Evolutionary conservation across 257 asterid genomes (phyloP).

Genomic region (Mitragyna speciosa): DNA sequence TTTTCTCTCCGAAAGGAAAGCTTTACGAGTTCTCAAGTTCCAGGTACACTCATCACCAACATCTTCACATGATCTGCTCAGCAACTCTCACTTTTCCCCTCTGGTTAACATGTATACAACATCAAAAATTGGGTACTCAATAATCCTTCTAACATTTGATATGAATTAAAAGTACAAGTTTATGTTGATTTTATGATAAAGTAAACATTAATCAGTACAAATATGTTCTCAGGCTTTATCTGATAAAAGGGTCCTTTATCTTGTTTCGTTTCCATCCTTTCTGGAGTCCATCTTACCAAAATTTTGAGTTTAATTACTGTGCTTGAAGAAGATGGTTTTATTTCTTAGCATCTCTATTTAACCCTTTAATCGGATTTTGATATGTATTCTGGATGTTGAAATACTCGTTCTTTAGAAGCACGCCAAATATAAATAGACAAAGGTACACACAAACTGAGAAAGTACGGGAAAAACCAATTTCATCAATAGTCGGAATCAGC

Average conservation of each 20-base stretch:
- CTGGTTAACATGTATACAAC: background rate
- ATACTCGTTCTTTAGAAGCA: background rate
- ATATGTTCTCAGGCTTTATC: background rate
- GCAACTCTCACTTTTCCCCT: too few species aligned
- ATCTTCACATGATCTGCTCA: background rate
- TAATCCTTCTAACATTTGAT: too few species aligned
- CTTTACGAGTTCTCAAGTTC: slow-evolving; percentile 57
- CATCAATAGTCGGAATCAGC: background rate
- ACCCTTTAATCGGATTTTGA: background rate
- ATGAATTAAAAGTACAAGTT: background rate
- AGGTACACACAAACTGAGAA: background rate
- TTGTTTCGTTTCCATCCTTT: background rate
- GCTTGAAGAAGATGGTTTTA: background rate
- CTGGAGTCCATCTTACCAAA: background rate
- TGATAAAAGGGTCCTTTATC: background rate
- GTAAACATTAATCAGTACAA: background rate
- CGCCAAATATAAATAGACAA: background rate
- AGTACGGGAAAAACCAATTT: background rate
- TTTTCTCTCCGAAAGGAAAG: slow-evolving; percentile 55
- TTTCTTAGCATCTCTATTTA: background rate
- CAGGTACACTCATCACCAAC: slow-evolving; percentile 31
- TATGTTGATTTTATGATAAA: background rate
- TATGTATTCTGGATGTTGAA: background rate
- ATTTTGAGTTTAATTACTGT: background rate
- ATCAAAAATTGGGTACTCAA: background rate